Evolutionary conservation across 495 filamentous ascomycete species (phyloP), one percentile per base, ranked within the genome.

Genomic region (Penicillium salamii): DNA sequence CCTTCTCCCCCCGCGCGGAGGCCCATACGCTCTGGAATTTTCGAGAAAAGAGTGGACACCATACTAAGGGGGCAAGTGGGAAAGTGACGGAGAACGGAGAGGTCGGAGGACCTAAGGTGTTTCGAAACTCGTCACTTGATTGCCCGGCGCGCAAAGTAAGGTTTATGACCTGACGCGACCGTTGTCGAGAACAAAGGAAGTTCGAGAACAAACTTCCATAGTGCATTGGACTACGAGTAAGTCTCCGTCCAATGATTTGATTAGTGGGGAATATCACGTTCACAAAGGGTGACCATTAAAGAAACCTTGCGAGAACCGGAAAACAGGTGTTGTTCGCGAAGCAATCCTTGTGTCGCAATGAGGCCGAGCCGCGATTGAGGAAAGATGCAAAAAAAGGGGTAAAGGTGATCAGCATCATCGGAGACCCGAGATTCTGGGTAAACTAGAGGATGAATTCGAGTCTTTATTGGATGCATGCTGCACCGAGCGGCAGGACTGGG

Each of bases 31-130:
- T n/a, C n/a, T n/a, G 29, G 55, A 65, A 62, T 59, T 64, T 65
- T 65, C 61, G 59, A 53, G 61, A 65, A 65, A 21, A 42, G 53
- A 46, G 57, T 54, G 60, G 49, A 52, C 55, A 49, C 50, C 17
- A 9, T 23, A 32, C 47, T 44, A 46, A 21, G 17, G 37, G 23
- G 21, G 23, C 20, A 24, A 46, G 35, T 23, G 36, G 40, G 29
- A 38, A 44, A 35, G 24, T 23, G 36, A 20, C 36, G 20, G 47
- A 46, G 39, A 38, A 50, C 48, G 41, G 42, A 54, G 42, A 35
- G 15, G 18, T 37, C 45, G 44, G 49, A 32, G 42, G 50, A 18
- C 56, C 40, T 44, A 52, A 20, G 31, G 31, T 32, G 32, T 34
- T 47, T 15, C 24, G 8, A 19, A 21, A 19, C 23, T 11, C 19